Base-by-base conservation (phyloP, 1,284 basidiomycete genomes). In the Fomitopsis schrenkii region DNA sequence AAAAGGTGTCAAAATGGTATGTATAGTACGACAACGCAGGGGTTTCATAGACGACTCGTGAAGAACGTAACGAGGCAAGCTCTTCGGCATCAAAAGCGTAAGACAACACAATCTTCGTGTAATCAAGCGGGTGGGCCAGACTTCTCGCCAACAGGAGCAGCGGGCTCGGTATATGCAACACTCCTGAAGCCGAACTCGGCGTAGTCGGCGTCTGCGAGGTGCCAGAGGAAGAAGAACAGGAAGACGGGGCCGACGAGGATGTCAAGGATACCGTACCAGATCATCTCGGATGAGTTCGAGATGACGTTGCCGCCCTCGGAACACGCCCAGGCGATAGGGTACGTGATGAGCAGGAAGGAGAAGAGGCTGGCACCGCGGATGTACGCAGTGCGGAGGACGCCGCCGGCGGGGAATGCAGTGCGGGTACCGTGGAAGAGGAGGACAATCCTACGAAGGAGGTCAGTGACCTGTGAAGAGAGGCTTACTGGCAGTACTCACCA, bases 231-330 rank as follows among this genome's bases (percentile, higher is more conserved):
- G 56, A 68, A 60, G 59, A 74, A 58, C n/a, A 79, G 68, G 71
- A 81, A 83, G 58, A 82, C 69, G 10, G 83, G 83, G 63, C 81
- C 85, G 64, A 82, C 78, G 65, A 87, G 61, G 26, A 88, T 58
- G 70, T 88, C 86, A 58, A 88, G 78, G 59, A 86, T 74, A 61
- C 85, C 86, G 71, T 87, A 87, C 73, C 82, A 86, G 57, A 83
- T 71, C 78, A 78, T 79, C 68, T 79, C 81, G 58, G 72, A 71
- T 36, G 76, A 74, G 15, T 78, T 75, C 0, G 74, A 72, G 63
- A 83, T 81, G 54, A 72, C 74, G 68, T 84, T 80, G 12, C 76
- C 72, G 10, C 81, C 82, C 61, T 84, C 82, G 2, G 76, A 76
- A 26, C 78, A 68, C 50, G 76, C 81, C 81, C 81, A 83, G 26